Base-by-base conservation (phyloP, 83 land plant species). In the Larix sibirica region DNA sequence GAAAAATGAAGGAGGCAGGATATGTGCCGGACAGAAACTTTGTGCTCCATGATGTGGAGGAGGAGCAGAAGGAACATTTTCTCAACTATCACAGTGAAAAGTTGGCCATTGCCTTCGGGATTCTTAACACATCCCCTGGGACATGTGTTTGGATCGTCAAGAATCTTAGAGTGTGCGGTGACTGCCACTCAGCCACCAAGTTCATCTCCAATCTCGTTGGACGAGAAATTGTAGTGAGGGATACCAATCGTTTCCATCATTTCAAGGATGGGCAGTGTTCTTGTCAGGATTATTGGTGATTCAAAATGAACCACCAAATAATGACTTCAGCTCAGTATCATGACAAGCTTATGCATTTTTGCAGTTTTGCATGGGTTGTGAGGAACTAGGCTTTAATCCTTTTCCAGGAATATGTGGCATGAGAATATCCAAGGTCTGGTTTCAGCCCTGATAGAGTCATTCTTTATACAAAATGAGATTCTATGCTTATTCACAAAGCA, bases 81-180 rank as follows among this genome's bases (percentile, higher is more conserved):
- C 78, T 75, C 24, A 36, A 42, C 78, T 42, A 40, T 42, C 78
- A 75, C n/a, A 75, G 54, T 75, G 78, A 44, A 20, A 42, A 75
- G 58, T 21, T 75, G 78, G 78, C 78, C 12, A 42, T 75, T 42
- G 78, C 78, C 36, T 75, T 75, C n/a, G 78, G 78, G 78, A 36
- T 75, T 40, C 21, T 44, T 10, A 75, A 47, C 31, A 75, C 79
- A 21, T 3, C 28, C 79, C 14, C 31, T 21, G 31, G 79, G n/a
- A 47, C 59, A 50, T 18, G 31, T 44, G 13, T 75, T 10, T 20
- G 28, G 4, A 21, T 75, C 20, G 31, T 21, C 28, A 75, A 75
- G 28, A 75, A 75, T 44, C 58, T 44, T 50, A 40, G 79, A 75
- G 59, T 75, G 8, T 47, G 59, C n/a, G 79, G 58, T 75, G 79